phyloP scores from a whole-genome alignment of 2,329 filamentous ascomycete genomes.

The Elsinoe fawcettii region DNA sequence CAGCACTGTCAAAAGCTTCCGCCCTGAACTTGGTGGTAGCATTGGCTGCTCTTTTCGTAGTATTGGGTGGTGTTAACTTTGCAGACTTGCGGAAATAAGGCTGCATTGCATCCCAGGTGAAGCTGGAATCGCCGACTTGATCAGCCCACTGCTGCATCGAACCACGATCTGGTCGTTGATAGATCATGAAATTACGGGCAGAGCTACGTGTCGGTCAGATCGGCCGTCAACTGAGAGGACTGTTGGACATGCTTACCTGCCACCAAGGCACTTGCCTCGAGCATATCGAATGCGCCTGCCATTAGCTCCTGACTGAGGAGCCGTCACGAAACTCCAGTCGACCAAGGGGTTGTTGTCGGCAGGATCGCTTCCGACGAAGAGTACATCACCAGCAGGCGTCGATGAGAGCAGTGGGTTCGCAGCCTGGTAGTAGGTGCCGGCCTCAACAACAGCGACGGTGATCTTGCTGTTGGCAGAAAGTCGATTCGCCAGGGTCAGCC shows the following conservation, averaged over 20 bases:
- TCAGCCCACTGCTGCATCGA: constrained; percentile 32
- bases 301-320: constrained; percentile 18
- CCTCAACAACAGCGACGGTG: constrained; percentile 24
- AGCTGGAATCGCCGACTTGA: constrained; percentile 29
- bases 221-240: background rate
- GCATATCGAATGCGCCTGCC: constrained; percentile 22
- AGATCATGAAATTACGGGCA: constrained; percentile 25
- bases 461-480: constrained; percentile 18
- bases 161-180: constrained; percentile 27
- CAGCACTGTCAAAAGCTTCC: constrained; percentile 19
- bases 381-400: constrained; percentile 7
- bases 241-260: constrained; percentile 17
- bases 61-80: constrained; percentile 22
- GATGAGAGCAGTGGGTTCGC: constrained; percentile 13
- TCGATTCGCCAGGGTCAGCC: constrained; percentile 20
- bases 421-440: constrained; percentile 22
- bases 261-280: constrained; percentile 26
- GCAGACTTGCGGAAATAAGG: constrained; percentile 21
- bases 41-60: constrained; percentile 21
- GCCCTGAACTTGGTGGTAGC: constrained; percentile 23
- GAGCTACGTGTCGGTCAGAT: constrained; percentile 16
- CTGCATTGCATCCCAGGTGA: constrained; percentile 25
- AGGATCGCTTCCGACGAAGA: background rate
- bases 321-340: constrained; percentile 26
- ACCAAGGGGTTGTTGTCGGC: constrained; percentile 22